These are phyloP conservation scores for Saturnispora ahearnii DNA, from an alignment of 805 yeast species.

Conservation along the genomic window DNA sequence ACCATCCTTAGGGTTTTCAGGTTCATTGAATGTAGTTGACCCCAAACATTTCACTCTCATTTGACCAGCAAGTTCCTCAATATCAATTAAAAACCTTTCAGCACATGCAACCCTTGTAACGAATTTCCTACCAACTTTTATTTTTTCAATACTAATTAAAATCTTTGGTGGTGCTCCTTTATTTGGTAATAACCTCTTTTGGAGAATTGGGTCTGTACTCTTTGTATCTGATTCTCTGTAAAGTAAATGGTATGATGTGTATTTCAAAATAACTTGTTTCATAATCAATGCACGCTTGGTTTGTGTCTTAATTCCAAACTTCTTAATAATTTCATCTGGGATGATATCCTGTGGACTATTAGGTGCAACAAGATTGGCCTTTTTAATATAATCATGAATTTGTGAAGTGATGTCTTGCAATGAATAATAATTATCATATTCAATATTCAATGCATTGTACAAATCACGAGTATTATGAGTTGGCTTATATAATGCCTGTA, in stretches of 20 bases:
- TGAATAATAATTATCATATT: slow-evolving; percentile 37
- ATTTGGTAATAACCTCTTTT: slow-evolving; percentile 28
- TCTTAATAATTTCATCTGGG: slow-evolving; percentile 45
- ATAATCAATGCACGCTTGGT: slow-evolving; percentile 15
- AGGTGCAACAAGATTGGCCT: slow-evolving; percentile 38
- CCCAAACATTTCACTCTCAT: slow-evolving; percentile 81
- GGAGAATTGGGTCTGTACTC: slow-evolving; percentile 9
- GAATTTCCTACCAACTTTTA: slow-evolving; percentile 72
- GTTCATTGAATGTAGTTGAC: slow-evolving; percentile 65
- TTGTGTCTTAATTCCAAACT: slow-evolving; percentile 29
- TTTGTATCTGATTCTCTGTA: slow-evolving; percentile 17
- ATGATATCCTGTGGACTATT: slow-evolving; percentile 45
- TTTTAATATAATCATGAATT: slow-evolving; percentile 48
- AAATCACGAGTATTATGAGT: slow-evolving; percentile 39
- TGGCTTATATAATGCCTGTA: slow-evolving; percentile 48
- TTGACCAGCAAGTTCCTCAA: slow-evolving; percentile 56
- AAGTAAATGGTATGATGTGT: slow-evolving; percentile 10
- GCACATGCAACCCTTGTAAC: slow-evolving; percentile 66
- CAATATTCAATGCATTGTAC: slow-evolving; percentile 34
- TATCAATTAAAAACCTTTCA: slow-evolving; percentile 57
- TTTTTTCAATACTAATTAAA: slow-evolving; percentile 55
- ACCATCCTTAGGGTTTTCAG: slow-evolving; percentile 40
- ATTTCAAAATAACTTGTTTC: slow-evolving; percentile 3
- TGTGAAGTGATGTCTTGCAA: slow-evolving; percentile 44
- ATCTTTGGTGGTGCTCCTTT: slow-evolving; percentile 67